Conservation (phyloP, 495 filamentous ascomycete species). For the Aspergillus heteromorphus region DNA sequence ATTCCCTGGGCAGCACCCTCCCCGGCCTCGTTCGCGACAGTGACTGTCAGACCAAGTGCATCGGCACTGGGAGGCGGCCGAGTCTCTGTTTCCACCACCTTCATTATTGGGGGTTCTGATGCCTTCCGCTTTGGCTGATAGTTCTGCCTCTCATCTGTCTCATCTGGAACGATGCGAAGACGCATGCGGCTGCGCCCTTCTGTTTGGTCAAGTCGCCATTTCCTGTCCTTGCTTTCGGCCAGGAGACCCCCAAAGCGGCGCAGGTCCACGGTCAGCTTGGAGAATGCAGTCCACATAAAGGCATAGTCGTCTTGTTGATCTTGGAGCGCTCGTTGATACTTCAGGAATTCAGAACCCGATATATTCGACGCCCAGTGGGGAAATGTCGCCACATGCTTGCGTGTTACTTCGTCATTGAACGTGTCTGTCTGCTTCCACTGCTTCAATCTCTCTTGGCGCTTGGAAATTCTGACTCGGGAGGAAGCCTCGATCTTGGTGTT, state of each 20-base stretch:
- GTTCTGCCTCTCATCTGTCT: constrained; percentile 58
- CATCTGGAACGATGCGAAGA: constrained; percentile 74
- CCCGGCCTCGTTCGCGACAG: constrained; percentile 20
- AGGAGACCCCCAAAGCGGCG: constrained; percentile 73
- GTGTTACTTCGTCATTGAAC: constrained; percentile 61
- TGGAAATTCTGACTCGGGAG: constrained; percentile 58
- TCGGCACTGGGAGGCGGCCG: constrained; percentile 29
- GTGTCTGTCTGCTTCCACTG: constrained; percentile 67
- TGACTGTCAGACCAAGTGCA: constrained; percentile 32
- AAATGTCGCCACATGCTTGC: constrained; percentile 75
- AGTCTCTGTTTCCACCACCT: constrained; percentile 33
- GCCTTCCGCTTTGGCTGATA: constrained; percentile 82
- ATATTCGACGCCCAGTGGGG: constrained; percentile 93
- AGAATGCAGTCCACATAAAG: constrained; percentile 68
- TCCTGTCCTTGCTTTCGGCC: constrained; percentile 55
- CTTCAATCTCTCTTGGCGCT: constrained; percentile 75
- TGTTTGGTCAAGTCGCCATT: constrained; percentile 90
- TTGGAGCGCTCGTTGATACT: constrained; percentile 79
- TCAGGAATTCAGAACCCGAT: constrained; percentile 83
- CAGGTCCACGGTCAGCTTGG: constrained; percentile 67
- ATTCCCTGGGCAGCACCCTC: constrained; percentile 26
- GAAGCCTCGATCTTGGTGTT: constrained; percentile 71
- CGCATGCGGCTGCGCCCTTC: constrained; percentile 96
- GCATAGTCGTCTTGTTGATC: constrained; percentile 83
- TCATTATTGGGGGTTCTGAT: constrained; percentile 40